Evolutionary conservation across 139 green algal genomes (phyloP), one percentile per base, ranked within the genome.

Genomic region (Raphidocelis subcapitata): DNA sequence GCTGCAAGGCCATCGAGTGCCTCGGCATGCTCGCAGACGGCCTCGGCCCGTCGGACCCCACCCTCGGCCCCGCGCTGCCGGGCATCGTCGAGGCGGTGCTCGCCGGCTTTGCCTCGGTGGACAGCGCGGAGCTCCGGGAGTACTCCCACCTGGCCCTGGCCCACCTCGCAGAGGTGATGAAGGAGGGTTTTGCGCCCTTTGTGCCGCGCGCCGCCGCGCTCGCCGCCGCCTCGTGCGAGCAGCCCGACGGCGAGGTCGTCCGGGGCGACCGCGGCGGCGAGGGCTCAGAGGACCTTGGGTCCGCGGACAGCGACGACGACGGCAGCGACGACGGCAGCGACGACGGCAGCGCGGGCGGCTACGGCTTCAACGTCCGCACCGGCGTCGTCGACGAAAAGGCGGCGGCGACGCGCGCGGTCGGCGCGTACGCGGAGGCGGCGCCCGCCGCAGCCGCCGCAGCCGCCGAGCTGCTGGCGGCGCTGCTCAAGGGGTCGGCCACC

Each of bases 311-410:
- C 37, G 74, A 79, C 31, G 81, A 84, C 26, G 72, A 69, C 5
- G 56, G 28, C 44, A 54, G 36, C 26, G 77, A 62, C 20, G 56
- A 65, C 10, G 66, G 62, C n/a, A 44, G 60, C 44, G 78, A 75
- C 26, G 76, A 81, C 3, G 82, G 80, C 21, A 73, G 72, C 14
- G 85, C 41, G 3, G 79, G 72, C n/a, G 65, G 64, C 15, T 36
- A 63, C 21, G 49, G 63, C 21, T 73, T 88, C 14, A 81, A 72
- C 62, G 75, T 88, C 1, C 81, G 79, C 33, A 90, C 81, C 73
- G 82, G 79, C 26, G 82, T 95, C 20, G 67, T 94, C 76, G 90
- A 95, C 28, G 90, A 95, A 75, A 94, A 93, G 73, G 79, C 75
- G 0, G 78, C 88, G 0, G 88, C 89, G 1, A 77, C 72, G 18